Evolutionary conservation across 345 rosid genomes (phyloP), one percentile per base, ranked within the genome.

Genomic region (Ailanthus altissimus): DNA sequence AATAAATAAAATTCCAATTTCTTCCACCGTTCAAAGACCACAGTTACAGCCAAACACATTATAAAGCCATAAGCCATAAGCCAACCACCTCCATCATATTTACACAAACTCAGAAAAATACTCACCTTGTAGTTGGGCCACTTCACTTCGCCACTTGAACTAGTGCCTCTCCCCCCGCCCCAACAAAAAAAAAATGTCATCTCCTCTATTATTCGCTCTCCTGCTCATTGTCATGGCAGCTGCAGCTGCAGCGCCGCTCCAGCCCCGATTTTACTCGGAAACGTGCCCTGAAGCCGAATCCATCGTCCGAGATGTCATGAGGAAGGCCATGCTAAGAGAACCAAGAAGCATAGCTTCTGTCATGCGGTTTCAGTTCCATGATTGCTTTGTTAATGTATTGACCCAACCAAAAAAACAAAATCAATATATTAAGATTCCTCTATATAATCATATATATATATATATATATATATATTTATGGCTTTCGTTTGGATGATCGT

Each of bases 301-400:
- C 54, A 84, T 89, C 1, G 97, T 92, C 57, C 83, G 97, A 75
- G 79, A 73, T 4, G 85, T 69, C 77, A 91, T 91, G 97, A 72
- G 16, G 78, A 88, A 77, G 78, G 91, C 92, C 65, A 43, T 92
- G 89, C 21, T 80, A 9, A 85, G 83, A 59, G 99, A 95, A 79
- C 88, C 96, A 21, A 83, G 98, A 81, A 90, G 97, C 63, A 88
- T 81, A 0, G 97, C 99, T 75, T 95, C 99, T 0, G 96, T 95
- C 68, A 93, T 95, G 99, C 97, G 98, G 28, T 89, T 94, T 79
- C 98, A 94, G 45, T 93, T 94, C 88, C 98, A 94, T 28, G 98
- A 94, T 79, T 94, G 98, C 85, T 90, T 94, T 61, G 98, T 94
- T 45, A 93, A 94, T 78, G 98, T 94, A 63, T 20, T 21, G 8